These are phyloP conservation scores for Penicillium arizonense DNA, from an alignment of 495 filamentous ascomycete genomes.

Conservation along the genomic window DNA sequence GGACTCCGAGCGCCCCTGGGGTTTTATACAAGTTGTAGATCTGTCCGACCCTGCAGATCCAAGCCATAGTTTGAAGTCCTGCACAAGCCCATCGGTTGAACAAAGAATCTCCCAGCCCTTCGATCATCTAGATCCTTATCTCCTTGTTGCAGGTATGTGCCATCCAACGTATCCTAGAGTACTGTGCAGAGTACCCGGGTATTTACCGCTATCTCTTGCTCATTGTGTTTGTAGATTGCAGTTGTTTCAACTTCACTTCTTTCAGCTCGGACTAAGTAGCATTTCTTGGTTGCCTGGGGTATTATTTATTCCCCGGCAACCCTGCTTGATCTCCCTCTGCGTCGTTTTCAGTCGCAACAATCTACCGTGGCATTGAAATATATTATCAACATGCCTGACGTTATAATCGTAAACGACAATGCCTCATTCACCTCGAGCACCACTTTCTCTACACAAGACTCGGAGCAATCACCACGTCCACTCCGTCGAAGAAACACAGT, in stretches of 20 bases:
- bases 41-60: not conserved
- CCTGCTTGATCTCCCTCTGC: not conserved
- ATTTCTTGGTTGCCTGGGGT: not conserved
- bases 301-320: slow-evolving; percentile 1
- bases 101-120: too few relatives aligned
- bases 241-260: not conserved
- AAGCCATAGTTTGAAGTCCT: not conserved
- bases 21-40: not conserved
- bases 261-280: not conserved
- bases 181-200: not conserved
- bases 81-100: too few relatives aligned
- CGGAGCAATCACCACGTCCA: not conserved
- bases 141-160: not conserved
- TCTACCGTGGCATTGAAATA: not conserved
- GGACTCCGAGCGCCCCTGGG: not conserved
- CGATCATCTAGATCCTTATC: not conserved
- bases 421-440: slow-evolving; percentile 10
- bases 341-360: not conserved
- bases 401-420: slow-evolving; percentile 12
- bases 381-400: slow-evolving; percentile 9
- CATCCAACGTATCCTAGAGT: not conserved
- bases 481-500: slow-evolving; percentile 18
- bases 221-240: not conserved
- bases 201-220: not conserved
- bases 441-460: slow-evolving; percentile 17